Percentiles rank a stretch among this genome's conserved stretches.
These are phyloP conservation scores for Antarctomyces pellizariae DNA, from an alignment of 495 filamentous ascomycete species.

Conservation along the genomic window DNA sequence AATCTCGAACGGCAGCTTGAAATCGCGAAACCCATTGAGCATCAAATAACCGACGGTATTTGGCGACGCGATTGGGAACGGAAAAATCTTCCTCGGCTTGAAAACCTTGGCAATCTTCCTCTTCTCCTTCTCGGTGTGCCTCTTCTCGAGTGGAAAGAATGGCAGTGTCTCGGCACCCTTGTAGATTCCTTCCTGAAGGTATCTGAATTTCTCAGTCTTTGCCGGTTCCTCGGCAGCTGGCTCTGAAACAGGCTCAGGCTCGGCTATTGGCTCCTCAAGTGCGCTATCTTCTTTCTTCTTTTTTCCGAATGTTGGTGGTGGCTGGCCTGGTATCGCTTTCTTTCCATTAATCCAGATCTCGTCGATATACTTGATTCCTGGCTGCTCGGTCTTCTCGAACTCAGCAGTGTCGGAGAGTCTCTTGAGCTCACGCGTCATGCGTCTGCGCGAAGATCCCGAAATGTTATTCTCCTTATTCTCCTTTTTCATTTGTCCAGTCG, in stretches of 20 bases:
- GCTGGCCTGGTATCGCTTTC: constrained; percentile 13
- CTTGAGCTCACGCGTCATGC: constrained; percentile 22
- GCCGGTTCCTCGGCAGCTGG: constrained; percentile 16
- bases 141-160: constrained; percentile 30
- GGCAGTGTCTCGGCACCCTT: constrained; percentile 36
- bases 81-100: constrained; percentile 21
- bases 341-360: constrained; percentile 31
- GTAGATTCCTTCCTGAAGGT: constrained; percentile 30
- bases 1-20: constrained; percentile 71
- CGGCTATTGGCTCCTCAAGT: constrained; percentile 6
- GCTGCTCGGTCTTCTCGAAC: constrained; percentile 25
- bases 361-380: constrained; percentile 19
- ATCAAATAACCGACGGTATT: constrained; percentile 17
- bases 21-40: constrained; percentile 47
- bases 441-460: too few relatives aligned
- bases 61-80: constrained; percentile 38
- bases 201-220: constrained; percentile 12
- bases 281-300: constrained; percentile 21
- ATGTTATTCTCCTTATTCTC: too few relatives aligned
- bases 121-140: constrained; percentile 34
- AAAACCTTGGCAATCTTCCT: constrained; percentile 22
- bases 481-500: too few relatives aligned
- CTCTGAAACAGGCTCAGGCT: constrained; percentile 15
- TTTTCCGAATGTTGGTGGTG: constrained; percentile 21
- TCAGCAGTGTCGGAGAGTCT: constrained; percentile 29